A percentile compares a stretch with the other conserved stretches of the same genome.
phyloP scores from a whole-genome alignment of 129 eudicot species.

The Centella asiatica region DNA sequence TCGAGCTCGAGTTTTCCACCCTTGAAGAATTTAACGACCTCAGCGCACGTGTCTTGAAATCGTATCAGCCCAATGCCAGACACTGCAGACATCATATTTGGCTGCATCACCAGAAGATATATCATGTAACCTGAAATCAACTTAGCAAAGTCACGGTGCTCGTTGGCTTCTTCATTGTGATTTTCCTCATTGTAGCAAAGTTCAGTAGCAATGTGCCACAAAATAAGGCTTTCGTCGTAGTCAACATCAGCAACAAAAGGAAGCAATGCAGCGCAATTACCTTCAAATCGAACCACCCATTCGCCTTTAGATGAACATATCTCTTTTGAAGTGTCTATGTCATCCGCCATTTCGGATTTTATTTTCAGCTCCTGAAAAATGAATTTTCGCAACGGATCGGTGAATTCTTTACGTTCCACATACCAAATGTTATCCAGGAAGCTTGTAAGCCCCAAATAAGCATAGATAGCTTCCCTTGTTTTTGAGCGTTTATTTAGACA shows the following conservation, averaged over 20 bases:
- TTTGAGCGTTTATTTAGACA: constrained; percentile 22
- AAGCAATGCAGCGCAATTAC: constrained; percentile 8
- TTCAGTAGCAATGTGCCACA: constrained; percentile 68
- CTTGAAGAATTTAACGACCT: constrained; percentile 34
- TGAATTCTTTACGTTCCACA: constrained; percentile 9
- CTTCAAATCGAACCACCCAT: constrained; percentile 37
- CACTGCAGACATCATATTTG: constrained; percentile 56
- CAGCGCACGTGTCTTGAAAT: constrained; percentile 54
- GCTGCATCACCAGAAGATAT: constrained; percentile 62
- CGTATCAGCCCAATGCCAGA: constrained; percentile 63
- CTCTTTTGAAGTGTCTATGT: constrained; percentile 43
- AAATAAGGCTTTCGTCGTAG: constrained; percentile 48
- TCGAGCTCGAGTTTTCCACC: not conserved
- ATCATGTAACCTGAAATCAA: constrained; percentile 53
- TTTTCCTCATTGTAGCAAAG: constrained; percentile 29
- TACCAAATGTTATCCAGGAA: constrained; percentile 26
- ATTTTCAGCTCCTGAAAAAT: constrained; percentile 40
- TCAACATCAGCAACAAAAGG: constrained; percentile 22
- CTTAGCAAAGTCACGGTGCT: constrained; percentile 23
- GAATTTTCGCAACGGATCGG: constrained; percentile 16
- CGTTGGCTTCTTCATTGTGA: too few relatives aligned
- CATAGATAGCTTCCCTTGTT: not conserved
- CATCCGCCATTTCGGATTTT: constrained; percentile 53
- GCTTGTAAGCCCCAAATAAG: constrained; percentile 14
- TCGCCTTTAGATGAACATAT: constrained; percentile 49